phyloP scores from a whole-genome alignment of 768 basidiomycete species.

The Collybia mongolica region DNA sequence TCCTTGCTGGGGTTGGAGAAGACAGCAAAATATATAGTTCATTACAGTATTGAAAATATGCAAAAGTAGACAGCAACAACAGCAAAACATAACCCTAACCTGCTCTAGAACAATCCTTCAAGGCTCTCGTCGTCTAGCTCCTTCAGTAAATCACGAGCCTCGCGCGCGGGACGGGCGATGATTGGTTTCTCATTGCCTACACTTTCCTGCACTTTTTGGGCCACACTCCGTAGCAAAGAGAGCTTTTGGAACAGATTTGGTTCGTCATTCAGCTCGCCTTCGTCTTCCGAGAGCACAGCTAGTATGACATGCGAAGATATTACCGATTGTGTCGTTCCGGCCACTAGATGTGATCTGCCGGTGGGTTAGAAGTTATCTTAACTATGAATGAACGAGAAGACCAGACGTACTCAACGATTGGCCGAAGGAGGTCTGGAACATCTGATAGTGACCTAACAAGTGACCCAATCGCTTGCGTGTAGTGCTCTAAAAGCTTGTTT shows the following conservation, averaged over 20 bases:
- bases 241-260: conserved; percentile 65
- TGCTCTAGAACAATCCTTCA: conserved; percentile 40
- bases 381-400: background rate
- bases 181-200: conserved; percentile 66
- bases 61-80: background rate
- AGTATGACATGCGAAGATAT: conserved; percentile 62
- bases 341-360: conserved; percentile 57
- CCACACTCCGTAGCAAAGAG: conserved; percentile 56
- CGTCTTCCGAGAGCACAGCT: conserved; percentile 52
- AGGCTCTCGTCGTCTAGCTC: conserved; percentile 41
- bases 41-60: background rate
- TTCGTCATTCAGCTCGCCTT: conserved; percentile 28
- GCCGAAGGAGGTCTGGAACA: conserved; percentile 60
- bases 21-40: too few relatives aligned
- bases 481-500: conserved; percentile 52
- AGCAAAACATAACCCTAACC: background rate
- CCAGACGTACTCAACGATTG: conserved; percentile 62
- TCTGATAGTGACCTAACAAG: conserved; percentile 64
- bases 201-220: conserved; percentile 73
- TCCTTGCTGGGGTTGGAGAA: too few relatives aligned
- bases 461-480: conserved; percentile 59
- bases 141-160: conserved; percentile 73
- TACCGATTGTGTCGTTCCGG: conserved; percentile 66
- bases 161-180: conserved; percentile 78
- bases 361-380: conserved; percentile 6